phyloP scores from a whole-genome alignment of 495 filamentous ascomycete species.

The Neurospora sp. region DNA sequence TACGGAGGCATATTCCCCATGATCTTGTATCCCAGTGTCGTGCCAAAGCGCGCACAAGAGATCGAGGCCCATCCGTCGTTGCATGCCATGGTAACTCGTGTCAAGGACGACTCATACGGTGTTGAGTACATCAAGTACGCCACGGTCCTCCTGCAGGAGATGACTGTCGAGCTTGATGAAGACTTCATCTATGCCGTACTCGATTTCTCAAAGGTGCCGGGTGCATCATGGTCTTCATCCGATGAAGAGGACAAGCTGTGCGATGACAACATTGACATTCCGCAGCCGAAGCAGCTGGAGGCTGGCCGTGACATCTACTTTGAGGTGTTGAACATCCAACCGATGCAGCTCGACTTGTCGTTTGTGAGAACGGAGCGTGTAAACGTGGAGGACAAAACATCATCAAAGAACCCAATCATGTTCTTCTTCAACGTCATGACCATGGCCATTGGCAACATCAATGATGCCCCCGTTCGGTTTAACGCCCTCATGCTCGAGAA shows the following conservation, averaged over 20 bases:
- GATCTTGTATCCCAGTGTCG: constrained; percentile 94
- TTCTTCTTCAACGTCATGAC: constrained; percentile 97
- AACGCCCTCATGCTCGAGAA: constrained; percentile 95
- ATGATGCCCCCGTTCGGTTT: constrained; percentile 86
- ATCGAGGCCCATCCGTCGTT: constrained; percentile 94
- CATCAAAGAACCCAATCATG: constrained; percentile 87
- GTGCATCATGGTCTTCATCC: constrained; percentile 80
- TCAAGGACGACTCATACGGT: constrained; percentile 97
- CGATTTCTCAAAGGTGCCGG: constrained; percentile 90
- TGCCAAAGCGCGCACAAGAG: constrained; percentile 94
- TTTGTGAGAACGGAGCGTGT: constrained; percentile 95
- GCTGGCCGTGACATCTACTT: constrained; percentile 91
- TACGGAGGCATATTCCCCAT: constrained; percentile 98
- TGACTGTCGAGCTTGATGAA: constrained; percentile 96
- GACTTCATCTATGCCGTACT: constrained; percentile 94
- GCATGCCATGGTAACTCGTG: constrained; percentile 79
- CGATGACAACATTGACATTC: constrained; percentile 82
- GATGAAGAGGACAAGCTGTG: constrained; percentile 74
- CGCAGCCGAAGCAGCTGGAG: constrained; percentile 78
- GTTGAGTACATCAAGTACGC: constrained; percentile 98
- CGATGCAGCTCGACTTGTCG: constrained; percentile 94
- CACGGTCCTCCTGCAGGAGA: constrained; percentile 86
- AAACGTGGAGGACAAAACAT: constrained; percentile 88
- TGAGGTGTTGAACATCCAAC: constrained; percentile 90
- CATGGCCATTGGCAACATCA: constrained; percentile 98